Percentiles rank a stretch among this genome's conserved stretches.
Conservation (phyloP, 2,329 filamentous ascomycete genomes). For the Beauveria caledonica region DNA sequence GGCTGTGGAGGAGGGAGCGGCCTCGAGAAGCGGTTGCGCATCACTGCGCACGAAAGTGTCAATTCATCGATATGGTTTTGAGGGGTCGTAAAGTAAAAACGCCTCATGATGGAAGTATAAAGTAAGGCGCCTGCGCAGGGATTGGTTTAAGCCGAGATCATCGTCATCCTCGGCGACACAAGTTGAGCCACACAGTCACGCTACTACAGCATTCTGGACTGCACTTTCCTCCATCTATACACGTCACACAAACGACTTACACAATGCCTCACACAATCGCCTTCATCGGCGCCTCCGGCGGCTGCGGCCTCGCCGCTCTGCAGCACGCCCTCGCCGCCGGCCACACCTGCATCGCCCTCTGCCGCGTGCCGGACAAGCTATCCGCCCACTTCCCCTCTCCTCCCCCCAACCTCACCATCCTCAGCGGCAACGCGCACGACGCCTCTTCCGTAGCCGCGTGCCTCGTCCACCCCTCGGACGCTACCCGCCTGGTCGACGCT, state of each 20-base stretch:
- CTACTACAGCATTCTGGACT: not conserved
- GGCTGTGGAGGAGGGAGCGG: no score
- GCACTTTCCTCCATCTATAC: not conserved
- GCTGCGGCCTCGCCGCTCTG: slow-evolving; percentile 31
- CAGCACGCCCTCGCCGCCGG: slow-evolving; percentile 27
- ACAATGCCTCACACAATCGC: slow-evolving; percentile 17
- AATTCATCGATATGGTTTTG: not conserved
- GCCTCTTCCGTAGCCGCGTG: slow-evolving; percentile 23
- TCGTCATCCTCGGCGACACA: no score
- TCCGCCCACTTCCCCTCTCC: slow-evolving; percentile 21
- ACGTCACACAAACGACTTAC: not conserved
- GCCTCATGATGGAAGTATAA: no score
- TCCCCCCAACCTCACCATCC: slow-evolving; percentile 38
- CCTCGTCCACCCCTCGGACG: slow-evolving; percentile 21
- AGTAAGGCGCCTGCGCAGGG: no score
- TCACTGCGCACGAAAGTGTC: no score
- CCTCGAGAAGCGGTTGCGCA: no score
- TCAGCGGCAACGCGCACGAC: slow-evolving; percentile 31
- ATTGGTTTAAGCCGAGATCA: no score
- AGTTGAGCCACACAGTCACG: no score
- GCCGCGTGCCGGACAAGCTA: slow-evolving; percentile 34
- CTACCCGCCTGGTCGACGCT: slow-evolving; percentile 26
- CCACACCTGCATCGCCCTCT: slow-evolving; percentile 32
- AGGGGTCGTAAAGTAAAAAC: no score
- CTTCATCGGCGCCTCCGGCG: slow-evolving; percentile 36